phyloP scores from a whole-genome alignment of 495 filamentous ascomycete species.

The Talaromyces adpressus region DNA sequence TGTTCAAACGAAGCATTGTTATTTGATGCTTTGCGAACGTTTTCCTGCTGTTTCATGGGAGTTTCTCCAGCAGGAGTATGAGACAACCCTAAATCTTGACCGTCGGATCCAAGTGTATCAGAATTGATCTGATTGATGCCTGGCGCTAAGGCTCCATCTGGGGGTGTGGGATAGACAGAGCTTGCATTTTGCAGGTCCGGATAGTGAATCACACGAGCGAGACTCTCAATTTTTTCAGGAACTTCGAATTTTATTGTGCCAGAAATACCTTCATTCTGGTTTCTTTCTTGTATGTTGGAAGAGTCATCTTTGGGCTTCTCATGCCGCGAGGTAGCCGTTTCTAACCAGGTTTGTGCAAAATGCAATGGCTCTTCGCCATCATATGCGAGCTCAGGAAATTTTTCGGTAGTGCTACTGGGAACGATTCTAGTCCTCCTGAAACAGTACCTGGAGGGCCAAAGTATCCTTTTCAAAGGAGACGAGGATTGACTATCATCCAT shows the following conservation, averaged over 20 bases:
- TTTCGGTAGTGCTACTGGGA: constrained; percentile 12
- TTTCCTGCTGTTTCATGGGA: constrained; percentile 8
- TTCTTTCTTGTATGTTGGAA: constrained; percentile 32
- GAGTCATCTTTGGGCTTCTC: constrained; percentile 16
- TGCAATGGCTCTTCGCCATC: constrained; percentile 51
- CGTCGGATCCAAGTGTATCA: constrained; percentile 17
- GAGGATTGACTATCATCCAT: constrained; percentile 26
- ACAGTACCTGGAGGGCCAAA: constrained; percentile 43
- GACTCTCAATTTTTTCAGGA: constrained; percentile 32
- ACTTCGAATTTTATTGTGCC: constrained; percentile 18
- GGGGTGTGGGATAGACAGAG: constrained; percentile 82
- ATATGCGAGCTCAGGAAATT: not conserved
- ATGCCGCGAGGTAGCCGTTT: constrained; percentile 22
- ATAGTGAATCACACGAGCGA: constrained; percentile 44
- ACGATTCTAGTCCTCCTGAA: constrained; percentile 28
- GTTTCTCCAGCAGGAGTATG: constrained; percentile 29
- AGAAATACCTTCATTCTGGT: constrained; percentile 20
- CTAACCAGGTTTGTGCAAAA: constrained; percentile 64
- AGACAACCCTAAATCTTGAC: constrained; percentile 14
- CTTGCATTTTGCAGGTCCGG: constrained; percentile 46
- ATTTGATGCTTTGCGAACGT: constrained; percentile 15
- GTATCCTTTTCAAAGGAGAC: constrained; percentile 38
- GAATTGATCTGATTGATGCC: constrained; percentile 18
- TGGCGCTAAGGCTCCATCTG: constrained; percentile 56
- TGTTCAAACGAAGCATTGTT: constrained; percentile 13